Base-by-base conservation (phyloP, 306 rosid genomes). In the Dalbergia cultrata region DNA sequence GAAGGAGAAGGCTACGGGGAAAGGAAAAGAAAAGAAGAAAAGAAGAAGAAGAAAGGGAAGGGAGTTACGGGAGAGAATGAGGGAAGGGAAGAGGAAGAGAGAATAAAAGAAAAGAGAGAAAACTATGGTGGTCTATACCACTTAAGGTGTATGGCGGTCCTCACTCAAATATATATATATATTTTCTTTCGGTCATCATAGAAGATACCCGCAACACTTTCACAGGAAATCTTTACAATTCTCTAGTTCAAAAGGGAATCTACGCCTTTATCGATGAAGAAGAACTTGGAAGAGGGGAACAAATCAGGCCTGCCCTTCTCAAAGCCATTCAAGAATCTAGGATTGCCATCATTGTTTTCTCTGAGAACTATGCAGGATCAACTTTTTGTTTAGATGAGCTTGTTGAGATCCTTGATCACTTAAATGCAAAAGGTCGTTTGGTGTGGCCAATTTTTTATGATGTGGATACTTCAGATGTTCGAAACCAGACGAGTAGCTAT, bases 261-360 rank as follows among this genome's bases (percentile, higher is more conserved):
- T 8, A 22, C 41, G 12, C 66, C 16, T 60, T 60, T 41, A 26
- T 60, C 9, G 66, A 60, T 60, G 66, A 60, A 12, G 66, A 60
- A 12, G 58, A 9, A 19, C 58, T 53, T 16, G 8, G 58, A 53
- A 16, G 21, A 53, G 58, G 58, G 58, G 58, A 53, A 53, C n/a
- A n/a, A 53, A 16, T 53, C 7, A n/a, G 3, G 9, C 58, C 19
- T 5, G 21, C 58, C 7, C 58, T 53, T 53, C 8, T 53, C 58
- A 53, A 53, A 53, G 58, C 58, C 58, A n/a, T 16, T 53, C 58
- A 53, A 53, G 58, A 53, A 53, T 53, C 58, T 53, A 53, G 58
- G 58, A 53, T 53, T n/a, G 58, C 58, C 58, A 53, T 53, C 58
- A 26, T 16, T 53, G 58, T 53, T 53, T 53, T 53, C 21, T 53